Conservation (phyloP, 441 rosid species). For the Jatropha podagrica region DNA sequence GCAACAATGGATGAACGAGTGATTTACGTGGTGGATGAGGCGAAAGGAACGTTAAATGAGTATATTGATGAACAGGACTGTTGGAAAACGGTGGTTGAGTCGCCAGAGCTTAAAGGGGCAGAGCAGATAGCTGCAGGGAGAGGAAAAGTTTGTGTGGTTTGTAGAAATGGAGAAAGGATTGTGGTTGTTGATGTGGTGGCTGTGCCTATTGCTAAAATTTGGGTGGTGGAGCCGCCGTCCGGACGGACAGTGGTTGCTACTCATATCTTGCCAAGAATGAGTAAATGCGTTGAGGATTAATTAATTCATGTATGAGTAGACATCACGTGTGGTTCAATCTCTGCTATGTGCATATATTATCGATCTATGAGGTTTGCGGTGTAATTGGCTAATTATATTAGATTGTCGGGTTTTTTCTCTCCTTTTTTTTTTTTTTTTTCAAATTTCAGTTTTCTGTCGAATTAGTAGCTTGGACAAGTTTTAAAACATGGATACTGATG, state of each 20-base stretch:
- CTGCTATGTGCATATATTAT: too few species aligned
- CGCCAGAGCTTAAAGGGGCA: slow-evolving; percentile 42
- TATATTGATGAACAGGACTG: slow-evolving; percentile 39
- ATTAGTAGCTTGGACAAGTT: too few species aligned
- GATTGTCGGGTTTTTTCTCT: too few species aligned
- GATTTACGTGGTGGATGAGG: slow-evolving; percentile 50
- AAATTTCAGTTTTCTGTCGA: too few species aligned
- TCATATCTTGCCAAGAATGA: slow-evolving; percentile 53
- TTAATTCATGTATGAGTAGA: neutral
- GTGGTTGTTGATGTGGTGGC: slow-evolving; percentile 41
- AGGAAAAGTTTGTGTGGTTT: slow-evolving; percentile 46
- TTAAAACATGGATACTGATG: too few species aligned
- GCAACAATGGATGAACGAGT: slow-evolving; percentile 43
- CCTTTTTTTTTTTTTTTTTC: too few species aligned
- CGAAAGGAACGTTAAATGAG: slow-evolving; percentile 35
- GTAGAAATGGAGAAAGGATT: slow-evolving; percentile 31
- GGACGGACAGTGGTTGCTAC: slow-evolving; percentile 47
- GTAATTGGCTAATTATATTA: too few species aligned
- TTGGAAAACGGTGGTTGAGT: slow-evolving; percentile 42
- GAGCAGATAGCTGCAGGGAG: slow-evolving; percentile 41
- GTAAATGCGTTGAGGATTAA: neutral
- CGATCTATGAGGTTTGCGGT: too few species aligned
- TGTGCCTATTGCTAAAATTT: slow-evolving; percentile 33
- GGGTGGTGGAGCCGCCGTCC: slow-evolving; percentile 47
- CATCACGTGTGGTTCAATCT: neutral